These are phyloP conservation scores for Calonectria hongkongensis DNA, from an alignment of 2,329 filamentous ascomycete genomes.

Conservation along the genomic window DNA sequence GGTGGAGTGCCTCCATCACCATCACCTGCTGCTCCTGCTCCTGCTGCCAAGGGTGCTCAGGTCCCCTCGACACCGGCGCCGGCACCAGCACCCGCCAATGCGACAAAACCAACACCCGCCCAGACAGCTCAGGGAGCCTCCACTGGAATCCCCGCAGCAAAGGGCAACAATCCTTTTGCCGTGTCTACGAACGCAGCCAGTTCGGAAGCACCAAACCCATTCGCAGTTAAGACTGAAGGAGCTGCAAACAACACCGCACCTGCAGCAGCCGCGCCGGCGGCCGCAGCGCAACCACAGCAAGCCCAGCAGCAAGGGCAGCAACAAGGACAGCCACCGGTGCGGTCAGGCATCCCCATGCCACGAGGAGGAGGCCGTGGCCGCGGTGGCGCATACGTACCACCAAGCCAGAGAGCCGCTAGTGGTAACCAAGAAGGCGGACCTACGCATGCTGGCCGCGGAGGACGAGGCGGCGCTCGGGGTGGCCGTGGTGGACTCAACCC, in stretches of 20 bases:
- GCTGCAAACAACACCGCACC: conserved; percentile 30
- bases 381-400: conserved; percentile 62
- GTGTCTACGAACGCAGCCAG: conserved; percentile 45
- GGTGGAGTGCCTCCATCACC: conserved; percentile 50
- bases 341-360: conserved; percentile 65
- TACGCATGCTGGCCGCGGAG: conserved; percentile 58
- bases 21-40: conserved; percentile 38
- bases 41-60: conserved; percentile 39
- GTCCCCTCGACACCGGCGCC: conserved; percentile 40
- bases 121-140: conserved; percentile 40
- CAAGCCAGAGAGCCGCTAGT: conserved; percentile 60
- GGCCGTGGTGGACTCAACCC: conserved; percentile 69
- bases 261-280: conserved; percentile 42
- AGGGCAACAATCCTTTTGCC: conserved; percentile 59
- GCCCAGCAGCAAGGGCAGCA: conserved; percentile 48
- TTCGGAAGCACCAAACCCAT: conserved; percentile 54
- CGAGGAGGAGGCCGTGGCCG: conserved; percentile 64
- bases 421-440: conserved; percentile 61
- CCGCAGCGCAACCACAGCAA: conserved; percentile 34
- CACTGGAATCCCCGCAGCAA: conserved; percentile 49
- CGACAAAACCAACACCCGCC: conserved; percentile 44
- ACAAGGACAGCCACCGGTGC: conserved; percentile 43
- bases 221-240: conserved; percentile 50
- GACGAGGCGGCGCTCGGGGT: conserved; percentile 65
- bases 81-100: conserved; percentile 45